Percentiles rank a stretch among this genome's conserved stretches.
Conservation (phyloP, 768 basidiomycete genomes). For the Hericium erinaceus region DNA sequence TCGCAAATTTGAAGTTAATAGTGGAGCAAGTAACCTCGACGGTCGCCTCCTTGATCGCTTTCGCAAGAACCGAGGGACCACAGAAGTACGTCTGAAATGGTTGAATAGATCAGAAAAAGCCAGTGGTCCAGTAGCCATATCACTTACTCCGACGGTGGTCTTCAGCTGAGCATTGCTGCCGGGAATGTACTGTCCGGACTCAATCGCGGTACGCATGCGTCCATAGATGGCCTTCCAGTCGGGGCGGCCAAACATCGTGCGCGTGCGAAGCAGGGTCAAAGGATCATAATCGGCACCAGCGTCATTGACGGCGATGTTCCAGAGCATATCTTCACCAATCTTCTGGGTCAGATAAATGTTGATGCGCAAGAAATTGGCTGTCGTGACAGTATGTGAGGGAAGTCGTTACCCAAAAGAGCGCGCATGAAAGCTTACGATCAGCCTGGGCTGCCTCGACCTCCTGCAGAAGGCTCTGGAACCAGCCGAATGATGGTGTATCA, state of each 20-base stretch:
- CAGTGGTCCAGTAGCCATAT: constrained; percentile 2
- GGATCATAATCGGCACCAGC: constrained; percentile 82
- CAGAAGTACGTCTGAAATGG: constrained; percentile 73
- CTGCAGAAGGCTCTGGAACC: constrained; percentile 87
- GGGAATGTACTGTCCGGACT: constrained; percentile 72
- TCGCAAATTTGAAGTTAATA: constrained; percentile 74
- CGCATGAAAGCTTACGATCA: constrained; percentile 58
- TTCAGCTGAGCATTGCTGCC: constrained; percentile 71
- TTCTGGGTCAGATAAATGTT: constrained; percentile 86
- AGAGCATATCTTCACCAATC: constrained; percentile 78
- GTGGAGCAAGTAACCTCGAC: constrained; percentile 40
- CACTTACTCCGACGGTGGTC: constrained; percentile 68
- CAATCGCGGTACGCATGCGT: constrained; percentile 68
- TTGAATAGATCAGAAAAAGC: constrained; percentile 1
- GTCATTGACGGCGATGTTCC: constrained; percentile 87
- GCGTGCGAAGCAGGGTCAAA: constrained; percentile 77
- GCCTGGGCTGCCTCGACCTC: constrained; percentile 84
- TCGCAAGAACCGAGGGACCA: constrained; percentile 69
- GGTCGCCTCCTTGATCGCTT: constrained; percentile 67
- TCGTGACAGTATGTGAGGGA: neutral
- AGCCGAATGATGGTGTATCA: constrained; percentile 94
- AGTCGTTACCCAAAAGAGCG: neutral
- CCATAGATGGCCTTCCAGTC: constrained; percentile 81
- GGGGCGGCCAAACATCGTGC: constrained; percentile 88
- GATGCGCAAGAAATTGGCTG: constrained; percentile 89